Evolutionary conservation across 2,329 filamentous ascomycete genomes (phyloP).

Genomic region (Cryphonectria parasitica): DNA sequence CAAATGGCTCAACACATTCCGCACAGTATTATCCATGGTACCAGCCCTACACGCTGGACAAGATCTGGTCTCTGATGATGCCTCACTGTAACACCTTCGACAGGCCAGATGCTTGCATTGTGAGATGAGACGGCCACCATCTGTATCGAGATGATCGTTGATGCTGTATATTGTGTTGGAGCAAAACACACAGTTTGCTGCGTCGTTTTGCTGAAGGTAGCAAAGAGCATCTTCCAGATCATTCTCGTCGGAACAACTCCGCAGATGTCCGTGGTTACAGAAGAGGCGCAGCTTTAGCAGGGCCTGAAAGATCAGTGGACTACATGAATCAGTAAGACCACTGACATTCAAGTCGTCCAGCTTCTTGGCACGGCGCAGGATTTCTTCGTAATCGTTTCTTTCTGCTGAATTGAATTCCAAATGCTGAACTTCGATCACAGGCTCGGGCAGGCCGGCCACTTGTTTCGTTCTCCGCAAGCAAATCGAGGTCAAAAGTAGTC

Average conservation of each 20-base stretch:
- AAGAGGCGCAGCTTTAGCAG: constrained; percentile 11
- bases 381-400: neutral
- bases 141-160: neutral
- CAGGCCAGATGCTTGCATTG: neutral
- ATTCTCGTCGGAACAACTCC: neutral
- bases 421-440: neutral
- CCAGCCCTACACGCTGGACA: neutral
- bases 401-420: neutral
- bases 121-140: neutral
- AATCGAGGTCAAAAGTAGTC: constrained; percentile 1
- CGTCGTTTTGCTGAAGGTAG: constrained; percentile 7
- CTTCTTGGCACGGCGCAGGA: neutral
- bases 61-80: neutral
- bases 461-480: constrained; percentile 3
- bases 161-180: neutral
- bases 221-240: constrained; percentile 3
- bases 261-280: constrained; percentile 5
- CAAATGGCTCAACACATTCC: neutral
- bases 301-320: constrained; percentile 2
- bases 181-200: neutral
- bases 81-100: neutral
- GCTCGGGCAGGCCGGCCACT: neutral
- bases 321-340: neutral
- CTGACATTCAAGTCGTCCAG: neutral
- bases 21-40: neutral